Percentiles rank a stretch among this genome's conserved stretches.
Evolutionary conservation across 1,284 basidiomycete genomes (phyloP).

Genomic region (Moesziomyces sp.): DNA sequence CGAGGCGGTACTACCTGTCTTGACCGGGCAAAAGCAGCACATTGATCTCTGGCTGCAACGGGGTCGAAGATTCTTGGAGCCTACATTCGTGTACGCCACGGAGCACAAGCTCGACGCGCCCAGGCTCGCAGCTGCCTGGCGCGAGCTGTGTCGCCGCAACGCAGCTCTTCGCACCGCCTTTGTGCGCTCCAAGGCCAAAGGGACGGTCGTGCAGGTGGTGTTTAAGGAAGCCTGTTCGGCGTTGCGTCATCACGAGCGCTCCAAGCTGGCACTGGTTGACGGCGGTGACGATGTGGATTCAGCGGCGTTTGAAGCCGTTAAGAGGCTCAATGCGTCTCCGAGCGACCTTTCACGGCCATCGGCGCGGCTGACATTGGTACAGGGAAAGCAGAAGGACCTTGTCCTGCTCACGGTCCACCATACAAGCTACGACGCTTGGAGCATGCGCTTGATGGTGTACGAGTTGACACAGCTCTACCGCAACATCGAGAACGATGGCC

Average conservation of each 20-base stretch:
- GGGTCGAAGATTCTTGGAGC: constrained; percentile 21
- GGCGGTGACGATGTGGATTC: constrained; percentile 8
- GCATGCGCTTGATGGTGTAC: constrained; percentile 12
- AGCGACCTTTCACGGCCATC: constrained; percentile 19
- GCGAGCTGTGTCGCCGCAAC: constrained; percentile 12
- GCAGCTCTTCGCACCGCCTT: constrained; percentile 17
- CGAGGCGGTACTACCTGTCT: constrained; percentile 7
- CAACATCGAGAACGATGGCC: background rate
- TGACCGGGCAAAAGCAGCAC: constrained; percentile 20
- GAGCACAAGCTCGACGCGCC: background rate
- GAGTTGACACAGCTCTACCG: constrained; percentile 11
- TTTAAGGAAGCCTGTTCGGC: constrained; percentile 3
- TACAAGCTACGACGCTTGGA: constrained; percentile 24
- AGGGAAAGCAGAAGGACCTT: constrained; percentile 6
- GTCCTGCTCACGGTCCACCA: constrained; percentile 15
- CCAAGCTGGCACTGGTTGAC: background rate
- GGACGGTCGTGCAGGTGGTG: constrained; percentile 13
- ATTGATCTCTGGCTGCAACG: constrained; percentile 15
- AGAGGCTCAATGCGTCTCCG: constrained; percentile 11
- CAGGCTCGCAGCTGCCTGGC: constrained; percentile 8
- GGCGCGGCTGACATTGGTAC: constrained; percentile 12
- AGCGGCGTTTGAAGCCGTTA: constrained; percentile 9
- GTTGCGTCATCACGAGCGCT: constrained; percentile 4
- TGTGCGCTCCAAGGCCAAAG: constrained; percentile 5
- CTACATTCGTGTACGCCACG: constrained; percentile 11